These are phyloP conservation scores for Pezicula carpinea DNA, from an alignment of 2,329 filamentous ascomycete species.

Conservation along the genomic window DNA sequence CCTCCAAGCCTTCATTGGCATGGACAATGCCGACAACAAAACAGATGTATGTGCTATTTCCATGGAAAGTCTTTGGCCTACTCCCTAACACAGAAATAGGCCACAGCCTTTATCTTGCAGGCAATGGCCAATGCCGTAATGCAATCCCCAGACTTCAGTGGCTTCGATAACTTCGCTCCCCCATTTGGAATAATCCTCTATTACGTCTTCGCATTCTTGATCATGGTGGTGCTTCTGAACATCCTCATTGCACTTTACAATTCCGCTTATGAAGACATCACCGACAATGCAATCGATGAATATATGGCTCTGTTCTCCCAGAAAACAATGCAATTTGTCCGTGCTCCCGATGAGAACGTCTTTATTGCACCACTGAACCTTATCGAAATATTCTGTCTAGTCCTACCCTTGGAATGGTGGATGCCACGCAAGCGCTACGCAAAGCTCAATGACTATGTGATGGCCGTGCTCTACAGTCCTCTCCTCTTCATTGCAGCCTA, in stretches of 20 bases:
- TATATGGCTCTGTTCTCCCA: conserved; percentile 90
- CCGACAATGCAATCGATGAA: conserved; percentile 84
- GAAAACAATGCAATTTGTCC: conserved; percentile 95
- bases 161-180: conserved; percentile 85
- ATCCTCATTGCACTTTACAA: conserved; percentile 97
- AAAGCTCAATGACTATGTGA: conserved; percentile 80
- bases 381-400: conserved; percentile 76
- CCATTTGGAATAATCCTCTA: conserved; percentile 95
- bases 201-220: conserved; percentile 95
- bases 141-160: conserved; percentile 83
- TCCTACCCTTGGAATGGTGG: conserved; percentile 93
- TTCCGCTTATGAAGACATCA: conserved; percentile 83
- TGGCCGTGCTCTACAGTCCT: conserved; percentile 81
- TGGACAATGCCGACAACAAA: conserved; percentile 77
- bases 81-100: conserved; percentile 31
- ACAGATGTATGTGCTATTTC: conserved; percentile 36
- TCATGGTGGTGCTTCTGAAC: conserved; percentile 92
- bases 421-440: conserved; percentile 70
- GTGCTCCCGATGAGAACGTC: conserved; percentile 95
- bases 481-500: conserved; percentile 74
- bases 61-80: conserved; percentile 41
- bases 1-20: conserved; percentile 87
- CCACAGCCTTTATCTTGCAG: conserved; percentile 70
- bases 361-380: conserved; percentile 96
- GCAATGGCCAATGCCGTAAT: conserved; percentile 88